Base-by-base conservation (phyloP, 768 basidiomycete species). In the Rhodotorula sphaerocarpa region DNA sequence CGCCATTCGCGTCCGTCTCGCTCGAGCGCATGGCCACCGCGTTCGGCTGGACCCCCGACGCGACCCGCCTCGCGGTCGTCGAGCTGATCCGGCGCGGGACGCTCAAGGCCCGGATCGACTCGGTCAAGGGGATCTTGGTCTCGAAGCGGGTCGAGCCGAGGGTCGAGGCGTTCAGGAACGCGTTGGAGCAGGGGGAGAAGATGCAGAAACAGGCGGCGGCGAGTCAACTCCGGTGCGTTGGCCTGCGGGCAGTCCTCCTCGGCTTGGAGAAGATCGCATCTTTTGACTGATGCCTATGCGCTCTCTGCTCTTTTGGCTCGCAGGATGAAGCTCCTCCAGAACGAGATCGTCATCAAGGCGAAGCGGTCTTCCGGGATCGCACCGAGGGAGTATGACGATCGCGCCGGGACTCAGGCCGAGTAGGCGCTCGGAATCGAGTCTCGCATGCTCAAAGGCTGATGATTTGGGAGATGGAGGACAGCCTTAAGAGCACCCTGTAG, bases 1-100 rank as follows among this genome's bases (percentile, higher is more conserved):
- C 84, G 70, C 92, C 92, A 0, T 97, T 91, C 75, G 80, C 86
- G 31, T 83, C 87, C 14, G 88, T 95, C 73, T 80, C 83, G 46
- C 80, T 96, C 33, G 84, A 85, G 46, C 81, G 86, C 41, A 92
- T 95, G 88, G 84, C 86, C 42, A 74, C 76, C 4, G 89, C 90
- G 15, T 93, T 96, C 71, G 91, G 90, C 5, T 86, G 87, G 83
- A 79, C 79, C 0, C 76, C 87, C 11, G 82, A 83, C 5, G 82
- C 85, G 63, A 82, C 88, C 34, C 84, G 88, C 74, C 76, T 76
- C 42, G 82, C 86, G 61, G 84, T 95, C 27, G 86, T 91, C 21
- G 75, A 76, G 27, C 80, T 96, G 41, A 90, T 96, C 59, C 84
- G 86, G 73, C 77, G 78, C 2, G 87, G 88, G 2, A 79, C 82